Evolutionary conservation across 148 eudicot species (phyloP).

Genomic region (Heliosperma pusillum): DNA sequence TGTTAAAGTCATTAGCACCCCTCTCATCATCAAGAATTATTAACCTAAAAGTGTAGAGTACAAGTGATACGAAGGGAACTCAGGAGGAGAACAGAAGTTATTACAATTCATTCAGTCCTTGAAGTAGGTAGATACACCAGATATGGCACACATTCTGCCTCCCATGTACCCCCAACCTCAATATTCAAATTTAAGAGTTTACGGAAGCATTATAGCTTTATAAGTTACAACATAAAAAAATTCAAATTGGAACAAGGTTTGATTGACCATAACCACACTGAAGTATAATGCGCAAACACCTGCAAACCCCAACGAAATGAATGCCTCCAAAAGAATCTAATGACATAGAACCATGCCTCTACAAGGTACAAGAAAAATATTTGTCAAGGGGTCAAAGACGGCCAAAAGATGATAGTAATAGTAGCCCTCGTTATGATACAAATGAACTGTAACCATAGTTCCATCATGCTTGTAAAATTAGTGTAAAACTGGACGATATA

Average conservation of each 20-base stretch:
- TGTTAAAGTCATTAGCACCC: neutral
- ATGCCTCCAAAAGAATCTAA: neutral
- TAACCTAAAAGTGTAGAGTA: neutral
- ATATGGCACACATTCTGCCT: neutral
- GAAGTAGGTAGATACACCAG: neutral
- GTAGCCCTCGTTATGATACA: neutral
- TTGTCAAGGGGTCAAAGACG: neutral
- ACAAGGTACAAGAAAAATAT: neutral
- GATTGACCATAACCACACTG: neutral
- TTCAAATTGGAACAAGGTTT: neutral
- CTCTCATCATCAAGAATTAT: neutral
- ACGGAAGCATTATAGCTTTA: neutral
- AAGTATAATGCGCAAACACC: neutral
- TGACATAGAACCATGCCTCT: neutral
- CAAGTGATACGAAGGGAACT: too few species aligned
- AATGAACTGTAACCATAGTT: neutral
- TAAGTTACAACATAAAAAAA: neutral
- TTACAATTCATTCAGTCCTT: neutral
- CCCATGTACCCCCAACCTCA: conserved; percentile 2
- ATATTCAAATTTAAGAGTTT: neutral
- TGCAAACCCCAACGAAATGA: neutral
- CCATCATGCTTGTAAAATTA: neutral
- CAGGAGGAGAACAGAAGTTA: neutral
- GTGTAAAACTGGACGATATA: neutral
- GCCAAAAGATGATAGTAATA: neutral